phyloP scores from a whole-genome alignment of 2,329 filamentous ascomycete species.

The Pestalotiopsis sp. region DNA sequence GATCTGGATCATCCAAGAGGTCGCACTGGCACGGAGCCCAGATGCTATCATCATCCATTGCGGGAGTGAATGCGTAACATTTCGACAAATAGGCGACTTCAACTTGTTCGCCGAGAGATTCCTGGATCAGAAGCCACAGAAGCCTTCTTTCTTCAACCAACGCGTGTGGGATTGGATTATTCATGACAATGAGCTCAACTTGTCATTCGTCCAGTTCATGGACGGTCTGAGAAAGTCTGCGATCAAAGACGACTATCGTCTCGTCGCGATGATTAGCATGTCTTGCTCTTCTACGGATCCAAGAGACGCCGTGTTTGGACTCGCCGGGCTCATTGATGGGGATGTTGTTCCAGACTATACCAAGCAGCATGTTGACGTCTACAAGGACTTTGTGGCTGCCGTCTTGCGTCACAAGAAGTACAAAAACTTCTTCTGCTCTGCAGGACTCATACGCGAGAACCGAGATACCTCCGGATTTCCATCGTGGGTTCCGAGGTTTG shows the following conservation, averaged over 20 bases:
- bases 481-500: slow-evolving; percentile 7
- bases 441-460: slow-evolving; percentile 6
- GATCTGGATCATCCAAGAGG: slow-evolving; percentile 18
- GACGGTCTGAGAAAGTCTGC: neutral
- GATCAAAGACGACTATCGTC: neutral
- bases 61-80: neutral
- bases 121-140: neutral
- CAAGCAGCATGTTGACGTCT: slow-evolving; percentile 3
- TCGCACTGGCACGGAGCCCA: slow-evolving; percentile 7
- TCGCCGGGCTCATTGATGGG: neutral
- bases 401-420: neutral
- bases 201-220: neutral
- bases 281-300: neutral
- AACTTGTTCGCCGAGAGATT: slow-evolving; percentile 2
- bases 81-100: neutral
- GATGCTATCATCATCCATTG: neutral
- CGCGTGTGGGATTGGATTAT: neutral
- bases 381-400: neutral
- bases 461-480: neutral
- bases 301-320: slow-evolving; percentile 7
- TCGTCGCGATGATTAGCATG: neutral
- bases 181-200: neutral
- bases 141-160: neutral
- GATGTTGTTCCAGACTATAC: slow-evolving; percentile 1
- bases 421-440: neutral